A percentile compares a stretch with the other conserved stretches of the same genome.
phyloP scores from a whole-genome alignment of 2,329 filamentous ascomycete genomes.

The Ciborinia camelliae region DNA sequence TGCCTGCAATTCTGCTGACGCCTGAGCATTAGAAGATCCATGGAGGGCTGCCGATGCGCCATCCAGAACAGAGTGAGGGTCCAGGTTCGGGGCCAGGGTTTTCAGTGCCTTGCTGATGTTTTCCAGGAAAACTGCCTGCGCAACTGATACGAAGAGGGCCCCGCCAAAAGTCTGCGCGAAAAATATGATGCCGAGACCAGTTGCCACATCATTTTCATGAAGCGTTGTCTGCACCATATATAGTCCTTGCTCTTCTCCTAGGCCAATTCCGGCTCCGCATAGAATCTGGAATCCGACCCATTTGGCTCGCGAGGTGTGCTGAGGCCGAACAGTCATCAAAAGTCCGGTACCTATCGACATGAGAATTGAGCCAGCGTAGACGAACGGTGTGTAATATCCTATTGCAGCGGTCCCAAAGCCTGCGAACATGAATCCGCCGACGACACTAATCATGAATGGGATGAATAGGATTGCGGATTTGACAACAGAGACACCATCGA shows the following conservation, averaged over 20 bases:
- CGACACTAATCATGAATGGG: not conserved
- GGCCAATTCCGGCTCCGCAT: conserved; percentile 29
- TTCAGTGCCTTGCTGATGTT: not conserved
- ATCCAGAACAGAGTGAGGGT: not conserved
- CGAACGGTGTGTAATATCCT: conserved; percentile 28
- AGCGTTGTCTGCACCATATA: conserved; percentile 33
- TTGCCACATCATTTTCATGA: conserved; percentile 30
- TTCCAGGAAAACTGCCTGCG: conserved; percentile 32
- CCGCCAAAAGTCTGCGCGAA: conserved; percentile 31
- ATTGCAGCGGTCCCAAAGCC: conserved; percentile 33
- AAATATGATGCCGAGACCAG: conserved; percentile 29
- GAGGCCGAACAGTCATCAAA: conserved; percentile 38
- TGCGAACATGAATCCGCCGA: not conserved
- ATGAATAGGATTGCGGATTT: not conserved
- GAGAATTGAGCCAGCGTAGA: conserved; percentile 42
- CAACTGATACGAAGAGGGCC: conserved; percentile 32
- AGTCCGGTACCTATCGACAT: conserved; percentile 40
- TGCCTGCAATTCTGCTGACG: not conserved
- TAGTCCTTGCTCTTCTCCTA: conserved; percentile 28
- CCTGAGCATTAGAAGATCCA: not conserved
- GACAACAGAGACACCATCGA: not conserved
- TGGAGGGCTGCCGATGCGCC: not conserved
- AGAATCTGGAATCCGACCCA: conserved; percentile 39
- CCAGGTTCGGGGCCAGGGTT: not conserved
- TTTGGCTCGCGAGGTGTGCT: conserved; percentile 27